These are phyloP conservation scores for Echinosophora koreensis DNA, from an alignment of 306 rosid genomes.

Conservation along the genomic window DNA sequence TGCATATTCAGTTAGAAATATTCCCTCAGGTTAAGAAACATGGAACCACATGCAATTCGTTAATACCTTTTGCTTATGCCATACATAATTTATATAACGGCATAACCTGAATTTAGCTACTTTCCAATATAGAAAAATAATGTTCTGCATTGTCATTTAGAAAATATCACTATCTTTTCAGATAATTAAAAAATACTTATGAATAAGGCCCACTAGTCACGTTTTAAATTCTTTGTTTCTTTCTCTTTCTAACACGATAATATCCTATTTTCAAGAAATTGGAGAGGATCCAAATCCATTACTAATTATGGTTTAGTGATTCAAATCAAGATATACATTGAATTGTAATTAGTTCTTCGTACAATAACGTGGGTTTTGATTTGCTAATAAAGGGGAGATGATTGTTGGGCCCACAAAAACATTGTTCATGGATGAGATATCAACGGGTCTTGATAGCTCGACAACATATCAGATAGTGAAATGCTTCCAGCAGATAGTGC, in stretches of 20 bases:
- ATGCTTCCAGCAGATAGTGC: constrained; percentile 84
- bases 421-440: constrained; percentile 94
- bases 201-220: too few species aligned
- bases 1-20: neutral
- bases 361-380: neutral
- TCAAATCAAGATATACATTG: neutral
- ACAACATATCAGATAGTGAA: constrained; percentile 92
- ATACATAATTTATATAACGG: neutral
- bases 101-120: neutral
- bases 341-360: neutral
- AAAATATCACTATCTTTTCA: neutral
- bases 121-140: neutral
- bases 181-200: neutral
- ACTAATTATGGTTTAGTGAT: neutral
- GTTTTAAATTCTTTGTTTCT: too few species aligned
- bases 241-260: too few species aligned
- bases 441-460: constrained; percentile 96
- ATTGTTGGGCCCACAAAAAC: constrained; percentile 92
- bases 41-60: neutral
- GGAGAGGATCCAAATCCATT: too few species aligned
- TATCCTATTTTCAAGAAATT: too few species aligned
- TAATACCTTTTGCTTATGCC: neutral
- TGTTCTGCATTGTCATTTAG: neutral
- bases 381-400: constrained; percentile 70
- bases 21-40: neutral